These are phyloP conservation scores for Colletotrichum scovillei DNA, from an alignment of 2,329 filamentous ascomycete genomes.

Conservation along the genomic window DNA sequence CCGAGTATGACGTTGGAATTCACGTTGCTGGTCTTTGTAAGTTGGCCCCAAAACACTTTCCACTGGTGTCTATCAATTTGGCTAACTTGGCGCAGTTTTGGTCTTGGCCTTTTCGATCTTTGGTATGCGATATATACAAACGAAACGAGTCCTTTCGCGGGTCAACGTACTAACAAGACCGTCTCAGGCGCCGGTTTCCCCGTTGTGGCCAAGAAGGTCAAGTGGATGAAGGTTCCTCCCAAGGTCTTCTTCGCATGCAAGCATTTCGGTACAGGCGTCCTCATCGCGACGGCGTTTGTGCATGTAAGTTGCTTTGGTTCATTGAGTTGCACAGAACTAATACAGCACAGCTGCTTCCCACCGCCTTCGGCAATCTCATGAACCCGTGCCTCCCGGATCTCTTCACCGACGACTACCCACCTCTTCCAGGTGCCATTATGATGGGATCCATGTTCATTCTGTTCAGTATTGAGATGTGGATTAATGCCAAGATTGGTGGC, in stretches of 20 bases:
- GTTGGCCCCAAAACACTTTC: slow-evolving; percentile 35
- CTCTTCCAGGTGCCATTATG: slow-evolving; percentile 74
- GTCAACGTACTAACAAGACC: slow-evolving; percentile 29
- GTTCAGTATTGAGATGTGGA: slow-evolving; percentile 72
- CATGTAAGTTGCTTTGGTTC: slow-evolving; percentile 61
- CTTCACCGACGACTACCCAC: slow-evolving; percentile 69
- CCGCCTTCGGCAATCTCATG: slow-evolving; percentile 64
- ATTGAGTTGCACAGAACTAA: not conserved
- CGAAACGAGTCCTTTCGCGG: not conserved
- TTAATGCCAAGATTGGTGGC: slow-evolving; percentile 68
- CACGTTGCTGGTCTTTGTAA: slow-evolving; percentile 56
- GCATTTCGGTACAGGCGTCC: slow-evolving; percentile 77
- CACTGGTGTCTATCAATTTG: not conserved
- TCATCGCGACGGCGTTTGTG: slow-evolving; percentile 79
- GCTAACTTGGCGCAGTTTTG: slow-evolving; percentile 46
- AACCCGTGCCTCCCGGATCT: slow-evolving; percentile 69
- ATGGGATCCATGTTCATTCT: slow-evolving; percentile 70
- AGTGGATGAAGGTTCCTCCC: slow-evolving; percentile 67
- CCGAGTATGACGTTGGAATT: slow-evolving; percentile 54
- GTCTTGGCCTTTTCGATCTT: slow-evolving; percentile 53
- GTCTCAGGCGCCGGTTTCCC: slow-evolving; percentile 60
- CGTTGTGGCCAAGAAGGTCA: slow-evolving; percentile 65
- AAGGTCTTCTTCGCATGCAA: slow-evolving; percentile 72
- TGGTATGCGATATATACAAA: slow-evolving; percentile 41
- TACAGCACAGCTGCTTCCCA: slow-evolving; percentile 62